Base-by-base conservation (phyloP, 768 basidiomycete genomes). In the Suillus subluteus region DNA sequence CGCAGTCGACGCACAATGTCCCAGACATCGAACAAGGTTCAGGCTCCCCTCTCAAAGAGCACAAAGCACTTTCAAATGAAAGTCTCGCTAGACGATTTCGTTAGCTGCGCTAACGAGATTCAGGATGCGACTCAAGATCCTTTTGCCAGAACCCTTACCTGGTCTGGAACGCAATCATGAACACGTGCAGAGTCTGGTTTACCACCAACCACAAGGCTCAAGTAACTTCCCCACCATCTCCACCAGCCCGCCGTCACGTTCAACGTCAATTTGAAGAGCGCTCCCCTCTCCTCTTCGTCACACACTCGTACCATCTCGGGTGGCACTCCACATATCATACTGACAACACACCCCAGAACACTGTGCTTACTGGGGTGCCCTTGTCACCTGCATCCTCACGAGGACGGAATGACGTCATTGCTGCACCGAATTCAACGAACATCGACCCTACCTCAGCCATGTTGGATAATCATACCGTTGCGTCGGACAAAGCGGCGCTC, bases 281-380 rank as follows among this genome's bases (percentile, higher is more conserved):
- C 58, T 18, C 26, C 44, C 37, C 48, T 70, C 11, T 67, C 73
- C 38, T 66, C 74, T 46, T 67, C 69, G 12, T 52, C 66, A n/a
- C 40, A 58, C 37, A 32, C 62, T 26, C 68, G 62, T 58, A 43
- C 64, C 2, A 59, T 64, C 32, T 44, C 65, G 18, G 65, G 16
- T 21, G 43, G 40, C 32, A 41, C 35, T 11, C 16, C 62, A n/a
- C n/a, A 62, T 64, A 54, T 32, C 59, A 26, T 64, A 50, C n/a
- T 52, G 35, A 48, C 58, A 35, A 56, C 32, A 65, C 54, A 30
- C 35, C 63, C 5, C 62, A 65, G 40, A 52, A 64, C 32, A 18
- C 40, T 7, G 32, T 68, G 58, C 56, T 58, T 13, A 62, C 62
- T 21, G 59, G 68, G 21, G 44, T 41, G n/a, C 55, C 66, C 13